phyloP scores from a whole-genome alignment of 2,329 filamentous ascomycete species.

The Trichoderma koningiopsis region DNA sequence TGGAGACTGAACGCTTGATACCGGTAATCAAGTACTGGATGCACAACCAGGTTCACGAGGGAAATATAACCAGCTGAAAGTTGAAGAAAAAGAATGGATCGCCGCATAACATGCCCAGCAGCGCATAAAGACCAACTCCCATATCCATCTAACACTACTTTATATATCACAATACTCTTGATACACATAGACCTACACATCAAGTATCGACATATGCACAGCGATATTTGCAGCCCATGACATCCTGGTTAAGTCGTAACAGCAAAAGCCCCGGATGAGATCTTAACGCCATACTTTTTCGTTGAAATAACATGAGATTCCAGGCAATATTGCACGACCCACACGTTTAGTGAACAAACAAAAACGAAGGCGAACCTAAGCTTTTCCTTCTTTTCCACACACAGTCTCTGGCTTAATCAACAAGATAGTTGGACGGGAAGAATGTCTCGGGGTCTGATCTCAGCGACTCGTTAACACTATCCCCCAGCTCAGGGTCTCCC shows the following conservation, averaged over 20 bases:
- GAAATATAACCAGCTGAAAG: neutral
- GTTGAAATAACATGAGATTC: neutral
- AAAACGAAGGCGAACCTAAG: too few relatives aligned
- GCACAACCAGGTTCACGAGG: neutral
- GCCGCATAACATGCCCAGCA: neutral
- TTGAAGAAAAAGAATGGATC: neutral
- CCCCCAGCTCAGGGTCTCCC: conserved; percentile 60
- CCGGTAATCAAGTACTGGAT: too few relatives aligned
- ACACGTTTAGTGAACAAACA: too few relatives aligned
- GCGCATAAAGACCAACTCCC: neutral
- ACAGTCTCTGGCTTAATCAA: neutral
- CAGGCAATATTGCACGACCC: neutral
- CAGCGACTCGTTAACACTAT: conserved; percentile 63
- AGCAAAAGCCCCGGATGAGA: neutral
- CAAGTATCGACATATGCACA: neutral
- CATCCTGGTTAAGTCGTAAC: neutral
- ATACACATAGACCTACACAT: neutral
- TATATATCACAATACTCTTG: neutral
- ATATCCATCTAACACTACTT: neutral
- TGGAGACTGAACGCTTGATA: neutral
- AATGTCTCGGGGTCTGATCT: conserved; percentile 40
- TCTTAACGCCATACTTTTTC: neutral
- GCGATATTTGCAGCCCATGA: neutral
- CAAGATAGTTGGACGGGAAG: neutral
- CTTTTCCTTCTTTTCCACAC: neutral